Conservation (phyloP, 2,329 filamentous ascomycete genomes). For the Fusarium ramigenum region DNA sequence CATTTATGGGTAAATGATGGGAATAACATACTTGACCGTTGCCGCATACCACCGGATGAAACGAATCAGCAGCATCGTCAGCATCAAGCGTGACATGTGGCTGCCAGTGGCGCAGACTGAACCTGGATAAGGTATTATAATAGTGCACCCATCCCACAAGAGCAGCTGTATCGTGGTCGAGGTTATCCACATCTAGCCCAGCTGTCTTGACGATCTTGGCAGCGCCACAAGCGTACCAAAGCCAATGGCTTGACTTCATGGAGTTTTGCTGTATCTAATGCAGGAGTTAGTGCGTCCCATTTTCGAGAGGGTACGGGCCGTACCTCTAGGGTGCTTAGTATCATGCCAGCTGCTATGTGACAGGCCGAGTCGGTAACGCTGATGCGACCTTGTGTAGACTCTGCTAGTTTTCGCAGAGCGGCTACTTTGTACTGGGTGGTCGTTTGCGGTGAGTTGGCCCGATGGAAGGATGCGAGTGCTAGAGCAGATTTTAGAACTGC, state of each 20-base stretch:
- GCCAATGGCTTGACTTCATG: conserved; percentile 29
- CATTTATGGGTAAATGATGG: too few species aligned
- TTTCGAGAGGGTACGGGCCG: rapidly evolving
- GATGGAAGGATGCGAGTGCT: conserved; percentile 29
- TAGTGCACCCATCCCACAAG: conserved; percentile 35
- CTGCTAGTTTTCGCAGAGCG: conserved; percentile 18
- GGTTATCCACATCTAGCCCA: conserved; percentile 1
- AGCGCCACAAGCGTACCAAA: conserved; percentile 31
- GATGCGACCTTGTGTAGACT: not conserved
- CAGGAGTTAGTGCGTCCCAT: not conserved
- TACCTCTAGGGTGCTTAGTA: conserved; percentile 31
- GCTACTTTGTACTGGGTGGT: conserved; percentile 5
- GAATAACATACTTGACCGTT: not conserved
- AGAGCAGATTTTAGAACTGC: conserved; percentile 26
- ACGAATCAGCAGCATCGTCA: not conserved
- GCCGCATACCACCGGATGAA: conserved; percentile 15
- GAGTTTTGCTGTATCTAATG: conserved; percentile 28
- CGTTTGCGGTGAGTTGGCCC: rapidly evolving
- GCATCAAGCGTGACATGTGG: not conserved
- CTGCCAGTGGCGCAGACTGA: conserved; percentile 34
- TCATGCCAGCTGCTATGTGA: conserved; percentile 35
- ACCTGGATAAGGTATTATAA: conserved; percentile 16
- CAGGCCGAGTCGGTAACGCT: conserved; percentile 3
- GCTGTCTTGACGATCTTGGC: conserved; percentile 23
- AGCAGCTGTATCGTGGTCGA: not conserved